phyloP scores from a whole-genome alignment of 768 basidiomycete genomes.

The Botryobasidium botryosum region DNA sequence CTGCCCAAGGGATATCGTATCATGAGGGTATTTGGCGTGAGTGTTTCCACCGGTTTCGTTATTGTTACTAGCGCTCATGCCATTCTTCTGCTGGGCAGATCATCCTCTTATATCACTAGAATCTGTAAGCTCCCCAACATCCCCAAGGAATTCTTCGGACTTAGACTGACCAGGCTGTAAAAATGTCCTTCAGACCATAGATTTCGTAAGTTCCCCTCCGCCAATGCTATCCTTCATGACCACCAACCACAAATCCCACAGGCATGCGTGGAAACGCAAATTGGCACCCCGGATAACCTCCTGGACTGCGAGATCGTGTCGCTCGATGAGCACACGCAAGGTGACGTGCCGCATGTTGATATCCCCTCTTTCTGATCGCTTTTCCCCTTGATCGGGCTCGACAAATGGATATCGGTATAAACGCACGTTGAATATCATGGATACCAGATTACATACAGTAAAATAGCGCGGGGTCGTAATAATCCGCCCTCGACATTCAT shows the following conservation, averaged over 20 bases:
- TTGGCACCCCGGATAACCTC: slow-evolving; percentile 49
- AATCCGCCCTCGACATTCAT: no score
- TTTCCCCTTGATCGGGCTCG: no score
- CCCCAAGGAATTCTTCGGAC: slow-evolving; percentile 10
- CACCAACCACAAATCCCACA: slow-evolving; percentile 21
- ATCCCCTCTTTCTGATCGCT: no score
- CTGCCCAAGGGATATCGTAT: slow-evolving; percentile 77
- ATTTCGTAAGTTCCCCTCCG: slow-evolving; percentile 31
- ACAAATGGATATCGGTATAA: no score
- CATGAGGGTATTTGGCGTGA: slow-evolving; percentile 76
- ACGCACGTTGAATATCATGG: no score
- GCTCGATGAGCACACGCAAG: no score
- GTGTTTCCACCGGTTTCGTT: slow-evolving; percentile 22
- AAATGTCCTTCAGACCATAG: slow-evolving; percentile 35
- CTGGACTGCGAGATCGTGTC: slow-evolving; percentile 81
- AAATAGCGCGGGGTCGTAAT: no score
- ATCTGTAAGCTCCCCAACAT: slow-evolving; percentile 29
- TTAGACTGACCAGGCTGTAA: slow-evolving; percentile 3
- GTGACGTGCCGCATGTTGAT: no score
- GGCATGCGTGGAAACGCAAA: slow-evolving; percentile 84
- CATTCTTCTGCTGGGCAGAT: slow-evolving; percentile 31
- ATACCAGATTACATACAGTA: no score
- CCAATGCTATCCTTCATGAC: not conserved
- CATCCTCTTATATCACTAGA: slow-evolving; percentile 81
- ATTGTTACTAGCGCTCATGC: not conserved